These are phyloP conservation scores for Porphyrellus sp. DNA, from an alignment of 1,284 basidiomycete genomes.

Conservation along the genomic window DNA sequence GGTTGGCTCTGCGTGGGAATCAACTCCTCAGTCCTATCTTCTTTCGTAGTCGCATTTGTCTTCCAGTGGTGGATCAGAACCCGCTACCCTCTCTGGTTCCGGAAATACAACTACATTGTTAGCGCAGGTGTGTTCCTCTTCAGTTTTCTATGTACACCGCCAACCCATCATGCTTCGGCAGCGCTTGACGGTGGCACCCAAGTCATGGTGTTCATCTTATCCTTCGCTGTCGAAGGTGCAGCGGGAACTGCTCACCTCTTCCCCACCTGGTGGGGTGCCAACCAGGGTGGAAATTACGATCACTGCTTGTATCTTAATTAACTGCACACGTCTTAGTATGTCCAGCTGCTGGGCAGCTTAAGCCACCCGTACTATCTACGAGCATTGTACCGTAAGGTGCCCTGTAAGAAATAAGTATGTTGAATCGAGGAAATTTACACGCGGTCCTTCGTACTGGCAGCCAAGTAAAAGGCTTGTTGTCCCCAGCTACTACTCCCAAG, in stretches of 20 bases:
- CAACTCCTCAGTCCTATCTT: slow-evolving; percentile 40
- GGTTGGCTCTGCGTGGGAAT: slow-evolving; percentile 47
- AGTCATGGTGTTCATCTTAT: slow-evolving; percentile 68
- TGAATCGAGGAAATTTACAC: too few relatives aligned
- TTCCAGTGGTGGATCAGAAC: slow-evolving; percentile 60
- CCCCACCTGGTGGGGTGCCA: slow-evolving; percentile 59
- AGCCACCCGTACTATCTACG: neutral
- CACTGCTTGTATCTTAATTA: slow-evolving; percentile 18
- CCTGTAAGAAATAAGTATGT: too few relatives aligned
- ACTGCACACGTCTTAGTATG: too few relatives aligned
- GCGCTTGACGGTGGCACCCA: slow-evolving; percentile 63
- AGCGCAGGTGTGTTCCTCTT: slow-evolving; percentile 35
- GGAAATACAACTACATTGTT: slow-evolving; percentile 48
- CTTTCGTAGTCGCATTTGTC: slow-evolving; percentile 47
- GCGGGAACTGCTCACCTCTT: slow-evolving; percentile 54
- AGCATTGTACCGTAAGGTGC: neutral
- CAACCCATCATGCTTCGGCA: neutral
- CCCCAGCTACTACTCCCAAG: too few relatives aligned
- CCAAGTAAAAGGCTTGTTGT: too few relatives aligned
- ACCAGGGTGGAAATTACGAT: slow-evolving; percentile 38
- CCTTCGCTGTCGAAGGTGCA: slow-evolving; percentile 71
- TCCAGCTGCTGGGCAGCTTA: too few relatives aligned
- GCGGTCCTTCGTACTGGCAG: too few relatives aligned
- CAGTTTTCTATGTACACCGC: neutral
- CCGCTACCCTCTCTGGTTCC: slow-evolving; percentile 55